These are phyloP conservation scores for Backusella tarrabulga DNA, from an alignment of 192 early-diverging fungal species.

Conservation along the genomic window DNA sequence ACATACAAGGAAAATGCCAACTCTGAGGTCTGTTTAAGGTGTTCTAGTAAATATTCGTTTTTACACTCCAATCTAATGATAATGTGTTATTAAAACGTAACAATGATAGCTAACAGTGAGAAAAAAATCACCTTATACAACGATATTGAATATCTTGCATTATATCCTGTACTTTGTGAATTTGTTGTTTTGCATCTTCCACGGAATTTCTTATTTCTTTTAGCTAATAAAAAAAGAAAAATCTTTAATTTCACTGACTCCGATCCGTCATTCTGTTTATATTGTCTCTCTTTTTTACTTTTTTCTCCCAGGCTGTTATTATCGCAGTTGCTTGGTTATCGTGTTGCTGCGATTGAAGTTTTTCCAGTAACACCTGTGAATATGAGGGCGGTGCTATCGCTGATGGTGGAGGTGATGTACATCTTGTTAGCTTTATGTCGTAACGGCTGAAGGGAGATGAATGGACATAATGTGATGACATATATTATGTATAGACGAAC, in stretches of 20 bases:
- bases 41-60: conserved; percentile 1
- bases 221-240: background rate
- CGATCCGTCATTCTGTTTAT: background rate
- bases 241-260: background rate
- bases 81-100: background rate
- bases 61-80: conserved; percentile 10
- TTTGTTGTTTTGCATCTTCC: background rate
- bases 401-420: background rate
- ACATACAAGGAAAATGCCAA: background rate
- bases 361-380: background rate
- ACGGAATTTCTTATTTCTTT: background rate
- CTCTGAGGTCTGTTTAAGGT: background rate
- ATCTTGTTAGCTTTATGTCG: background rate
- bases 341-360: background rate
- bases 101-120: background rate
- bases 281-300: background rate
- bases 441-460: background rate
- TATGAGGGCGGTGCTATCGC: background rate
- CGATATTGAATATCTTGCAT: background rate
- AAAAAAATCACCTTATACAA: background rate
- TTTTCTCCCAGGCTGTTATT: background rate
- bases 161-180: background rate
- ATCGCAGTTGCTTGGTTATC: background rate
- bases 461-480: background rate
- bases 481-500: background rate